Evolutionary conservation across 805 yeast species (phyloP).

Genomic region (Cyberlindnera meyerae): DNA sequence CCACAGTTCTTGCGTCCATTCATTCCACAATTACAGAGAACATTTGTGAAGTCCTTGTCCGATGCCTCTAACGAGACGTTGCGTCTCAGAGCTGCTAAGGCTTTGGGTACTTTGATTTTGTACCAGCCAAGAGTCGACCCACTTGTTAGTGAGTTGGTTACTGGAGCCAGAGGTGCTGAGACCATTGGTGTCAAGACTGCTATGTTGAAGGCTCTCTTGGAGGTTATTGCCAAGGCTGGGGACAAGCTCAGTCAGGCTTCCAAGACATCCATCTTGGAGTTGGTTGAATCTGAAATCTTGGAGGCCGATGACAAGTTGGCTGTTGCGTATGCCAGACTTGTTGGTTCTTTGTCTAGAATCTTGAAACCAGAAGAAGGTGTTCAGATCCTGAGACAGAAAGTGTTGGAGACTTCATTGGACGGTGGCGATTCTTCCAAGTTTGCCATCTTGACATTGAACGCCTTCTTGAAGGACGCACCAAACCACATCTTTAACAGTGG

Average conservation of each 20-base stretch:
- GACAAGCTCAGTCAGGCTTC: conserved; percentile 69
- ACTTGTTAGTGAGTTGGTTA: conserved; percentile 73
- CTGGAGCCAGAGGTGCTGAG: conserved; percentile 64
- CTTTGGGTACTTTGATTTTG: conserved; percentile 81
- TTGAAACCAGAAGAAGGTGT: conserved; percentile 60
- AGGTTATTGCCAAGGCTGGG: conserved; percentile 79
- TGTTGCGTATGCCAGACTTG: conserved; percentile 69
- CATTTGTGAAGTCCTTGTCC: conserved; percentile 86
- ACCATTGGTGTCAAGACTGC: conserved; percentile 75
- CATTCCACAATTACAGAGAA: conserved; percentile 94
- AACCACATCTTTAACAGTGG: conserved; percentile 51
- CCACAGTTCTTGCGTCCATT: conserved; percentile 93
- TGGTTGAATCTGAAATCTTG: conserved; percentile 68
- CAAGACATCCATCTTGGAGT: conserved; percentile 58
- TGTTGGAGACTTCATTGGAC: conserved; percentile 40
- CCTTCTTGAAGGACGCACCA: conserved; percentile 78
- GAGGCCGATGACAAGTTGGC: conserved; percentile 56
- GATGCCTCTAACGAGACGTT: conserved; percentile 71
- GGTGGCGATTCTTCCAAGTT: conserved; percentile 49
- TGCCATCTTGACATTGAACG: conserved; percentile 68
- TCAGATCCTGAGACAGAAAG: conserved; percentile 53
- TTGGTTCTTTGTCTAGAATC: conserved; percentile 72
- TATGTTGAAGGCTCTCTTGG: conserved; percentile 78
- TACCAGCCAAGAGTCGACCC: conserved; percentile 95
- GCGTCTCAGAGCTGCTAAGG: conserved; percentile 82